phyloP scores from a whole-genome alignment of 768 basidiomycete species.

The Crepidotus variabilis region DNA sequence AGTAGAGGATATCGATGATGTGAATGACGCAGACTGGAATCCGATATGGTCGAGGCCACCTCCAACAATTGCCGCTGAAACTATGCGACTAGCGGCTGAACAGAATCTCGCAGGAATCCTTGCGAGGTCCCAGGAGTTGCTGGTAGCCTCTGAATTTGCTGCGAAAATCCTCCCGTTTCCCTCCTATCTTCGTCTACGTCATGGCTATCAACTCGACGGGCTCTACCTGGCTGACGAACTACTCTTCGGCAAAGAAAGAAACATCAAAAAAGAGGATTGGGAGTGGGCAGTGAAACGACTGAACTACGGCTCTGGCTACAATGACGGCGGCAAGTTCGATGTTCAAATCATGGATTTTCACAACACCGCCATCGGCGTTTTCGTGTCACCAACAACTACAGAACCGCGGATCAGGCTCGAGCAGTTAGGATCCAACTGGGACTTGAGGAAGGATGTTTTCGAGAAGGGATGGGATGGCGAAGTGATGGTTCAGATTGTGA shows the following conservation, averaged over 20 bases:
- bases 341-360: not conserved
- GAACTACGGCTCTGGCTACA: not conserved
- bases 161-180: not conserved
- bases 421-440: not conserved
- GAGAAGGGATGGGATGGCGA: not conserved
- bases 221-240: not conserved
- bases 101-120: not conserved
- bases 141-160: not conserved
- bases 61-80: not conserved
- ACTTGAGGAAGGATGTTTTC: not conserved
- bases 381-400: not conserved
- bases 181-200: not conserved
- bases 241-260: not conserved
- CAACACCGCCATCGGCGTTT: not conserved
- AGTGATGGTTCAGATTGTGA: not conserved
- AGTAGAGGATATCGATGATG: not conserved
- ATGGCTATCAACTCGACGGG: not conserved
- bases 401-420: not conserved
- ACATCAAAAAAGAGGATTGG: not conserved
- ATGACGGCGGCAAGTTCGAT: not conserved
- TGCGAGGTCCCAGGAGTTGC: not conserved
- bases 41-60: not conserved
- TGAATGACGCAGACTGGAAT: not conserved
- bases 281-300: not conserved
- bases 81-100: not conserved